Evolutionary conservation across 2,329 filamentous ascomycete genomes (phyloP), one percentile per base, ranked within the genome.

Genomic region (Lomentospora prolificans): DNA sequence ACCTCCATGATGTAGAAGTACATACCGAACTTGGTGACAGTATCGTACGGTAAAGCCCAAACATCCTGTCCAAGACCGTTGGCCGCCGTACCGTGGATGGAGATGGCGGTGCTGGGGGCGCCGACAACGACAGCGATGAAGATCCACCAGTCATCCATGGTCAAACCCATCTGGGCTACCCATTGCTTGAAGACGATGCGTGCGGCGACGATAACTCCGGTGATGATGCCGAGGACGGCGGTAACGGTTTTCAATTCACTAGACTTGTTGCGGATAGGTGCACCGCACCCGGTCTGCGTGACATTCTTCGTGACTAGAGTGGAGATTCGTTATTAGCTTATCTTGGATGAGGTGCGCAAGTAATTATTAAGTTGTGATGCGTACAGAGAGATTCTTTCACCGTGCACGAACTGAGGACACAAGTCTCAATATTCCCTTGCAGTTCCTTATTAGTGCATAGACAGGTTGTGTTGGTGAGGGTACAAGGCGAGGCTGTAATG

Each of bases 41-140:
- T 57, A 1, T 67, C 63, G 1, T 66, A 64, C 1, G 64, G 57
- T 5, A 78, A 59, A 3, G 72, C 73, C 75, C 75, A 78, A 14
- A 77, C 69, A 51, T 78, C 75, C 31, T 59, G 66, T 8, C 74
- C 73, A 2, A 76, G 64, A 2, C 75, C 75, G 57, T 71, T 64
- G 53, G 64, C 60, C 0, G 59, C 61, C 12, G 60, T 60, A 9
- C 65, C 63, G 51, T 64, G 59, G 19, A 64, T 58, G 52, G 63
- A 66, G 50, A 71, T 64, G 58, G 66, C 55, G 3, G 60, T 63
- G 56, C 61, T 65, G 4, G 67, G 64, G 3, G 66, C 60, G 33
- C 64, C 66, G 4, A 61, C 55, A 25, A 67, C 1, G 14, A 65
- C 51, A 1, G 66, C 63, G 1, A 60, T 57, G 10, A 69, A 48